phyloP scores from a whole-genome alignment of 2,329 filamentous ascomycete species.

The Cladosporium sp. region DNA sequence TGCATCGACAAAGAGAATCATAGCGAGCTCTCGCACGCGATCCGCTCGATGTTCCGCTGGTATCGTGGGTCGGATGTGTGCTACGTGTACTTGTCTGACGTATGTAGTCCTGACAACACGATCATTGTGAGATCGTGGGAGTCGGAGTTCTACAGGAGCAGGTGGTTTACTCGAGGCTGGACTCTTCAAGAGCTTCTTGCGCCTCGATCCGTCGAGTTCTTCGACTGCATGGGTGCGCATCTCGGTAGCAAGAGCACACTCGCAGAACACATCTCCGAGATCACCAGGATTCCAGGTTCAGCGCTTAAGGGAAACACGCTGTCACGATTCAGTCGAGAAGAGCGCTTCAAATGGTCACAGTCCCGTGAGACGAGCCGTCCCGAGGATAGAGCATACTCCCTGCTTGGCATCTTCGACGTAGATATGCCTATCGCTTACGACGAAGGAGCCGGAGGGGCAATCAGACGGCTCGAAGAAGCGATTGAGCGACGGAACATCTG shows the following conservation, averaged over 20 bases:
- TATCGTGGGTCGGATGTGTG: constrained; percentile 4
- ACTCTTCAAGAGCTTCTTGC: neutral
- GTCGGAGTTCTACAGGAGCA: neutral
- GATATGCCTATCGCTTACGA: constrained; percentile 44
- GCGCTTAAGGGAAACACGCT: neutral
- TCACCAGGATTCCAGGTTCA: constrained; percentile 27
- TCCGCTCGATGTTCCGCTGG: constrained; percentile 2
- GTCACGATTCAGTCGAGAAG: neutral
- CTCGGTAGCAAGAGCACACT: constrained; percentile 20
- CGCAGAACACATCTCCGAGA: constrained; percentile 19
- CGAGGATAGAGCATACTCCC: constrained; percentile 44
- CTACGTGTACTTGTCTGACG: constrained; percentile 13
- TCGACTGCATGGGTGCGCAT: neutral
- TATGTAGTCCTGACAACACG: neutral
- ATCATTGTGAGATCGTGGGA: no score
- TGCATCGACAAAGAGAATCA: constrained; percentile 16
- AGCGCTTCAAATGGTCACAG: neutral
- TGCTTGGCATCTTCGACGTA: constrained; percentile 42
- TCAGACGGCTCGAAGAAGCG: constrained; percentile 33
- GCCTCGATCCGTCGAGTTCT: neutral
- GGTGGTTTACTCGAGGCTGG: neutral
- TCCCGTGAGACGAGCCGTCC: neutral
- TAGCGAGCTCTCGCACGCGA: constrained; percentile 10
- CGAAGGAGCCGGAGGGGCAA: constrained; percentile 16
- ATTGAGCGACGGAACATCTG: constrained; percentile 6